These are phyloP conservation scores for Silene noctiflora DNA, from an alignment of 179 eudicot genomes.

Conservation along the genomic window DNA sequence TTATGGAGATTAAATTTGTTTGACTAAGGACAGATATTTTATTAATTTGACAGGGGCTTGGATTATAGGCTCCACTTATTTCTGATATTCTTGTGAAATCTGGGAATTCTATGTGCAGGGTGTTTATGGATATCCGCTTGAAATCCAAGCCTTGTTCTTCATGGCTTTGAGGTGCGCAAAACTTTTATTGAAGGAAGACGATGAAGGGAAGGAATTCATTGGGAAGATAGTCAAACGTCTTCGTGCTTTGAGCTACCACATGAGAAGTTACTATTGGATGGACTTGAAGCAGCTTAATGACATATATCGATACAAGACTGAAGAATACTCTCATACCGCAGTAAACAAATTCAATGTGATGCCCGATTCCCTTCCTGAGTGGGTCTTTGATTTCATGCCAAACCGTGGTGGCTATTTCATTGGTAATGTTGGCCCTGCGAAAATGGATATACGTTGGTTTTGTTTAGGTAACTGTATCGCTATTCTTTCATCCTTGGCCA, in stretches of 20 bases:
- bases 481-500: constrained; percentile 74
- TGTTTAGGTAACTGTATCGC: constrained; percentile 85
- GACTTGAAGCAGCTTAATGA: constrained; percentile 82
- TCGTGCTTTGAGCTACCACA: constrained; percentile 81
- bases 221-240: constrained; percentile 71
- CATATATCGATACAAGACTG: constrained; percentile 82
- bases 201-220: constrained; percentile 63
- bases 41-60: too few species aligned
- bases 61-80: neutral
- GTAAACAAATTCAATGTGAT: constrained; percentile 88
- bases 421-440: constrained; percentile 90
- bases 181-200: constrained; percentile 62
- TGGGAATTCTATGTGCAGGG: constrained; percentile 34
- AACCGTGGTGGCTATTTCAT: constrained; percentile 76
- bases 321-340: constrained; percentile 91
- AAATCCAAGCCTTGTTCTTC: constrained; percentile 91
- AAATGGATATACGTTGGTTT: constrained; percentile 91
- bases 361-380: constrained; percentile 89
- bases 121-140: constrained; percentile 86
- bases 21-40: too few species aligned
- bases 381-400: constrained; percentile 95
- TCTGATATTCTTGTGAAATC: constrained; percentile 4
- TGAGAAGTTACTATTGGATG: constrained; percentile 86
- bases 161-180: constrained; percentile 77
- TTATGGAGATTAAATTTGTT: too few species aligned